These are phyloP conservation scores for Clitopilus passeckerianus DNA, from an alignment of 768 basidiomycete species.

Conservation along the genomic window DNA sequence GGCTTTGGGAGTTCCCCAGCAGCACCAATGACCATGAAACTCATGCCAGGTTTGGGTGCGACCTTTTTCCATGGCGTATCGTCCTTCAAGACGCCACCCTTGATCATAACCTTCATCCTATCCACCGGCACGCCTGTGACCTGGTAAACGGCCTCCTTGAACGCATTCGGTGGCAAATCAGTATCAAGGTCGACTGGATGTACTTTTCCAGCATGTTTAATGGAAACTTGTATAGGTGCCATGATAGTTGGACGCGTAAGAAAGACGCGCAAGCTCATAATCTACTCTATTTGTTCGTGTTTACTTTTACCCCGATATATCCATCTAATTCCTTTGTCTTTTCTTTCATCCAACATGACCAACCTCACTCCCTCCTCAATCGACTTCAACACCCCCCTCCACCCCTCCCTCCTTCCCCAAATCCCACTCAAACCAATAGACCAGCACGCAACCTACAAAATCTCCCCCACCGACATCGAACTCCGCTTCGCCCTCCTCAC, in stretches of 20 bases:
- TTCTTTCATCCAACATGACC: background rate
- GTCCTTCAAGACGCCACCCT: slow-evolving; percentile 90
- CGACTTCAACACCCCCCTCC: background rate
- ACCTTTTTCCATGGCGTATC: slow-evolving; percentile 85
- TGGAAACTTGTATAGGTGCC: slow-evolving; percentile 68
- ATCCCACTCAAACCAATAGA: background rate
- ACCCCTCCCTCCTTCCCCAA: background rate
- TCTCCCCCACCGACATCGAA: slow-evolving; percentile 57
- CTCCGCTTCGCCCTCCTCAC: slow-evolving; percentile 50
- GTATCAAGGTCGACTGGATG: slow-evolving; percentile 70
- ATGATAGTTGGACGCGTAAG: too few species aligned
- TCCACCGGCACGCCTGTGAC: slow-evolving; percentile 84
- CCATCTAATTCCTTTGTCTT: background rate
- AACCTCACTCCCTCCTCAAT: background rate
- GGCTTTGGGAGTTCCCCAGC: slow-evolving; percentile 90
- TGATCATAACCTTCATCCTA: slow-evolving; percentile 97
- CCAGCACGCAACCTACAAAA: background rate
- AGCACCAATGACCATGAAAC: slow-evolving; percentile 90
- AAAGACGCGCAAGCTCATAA: slow-evolving; percentile 17
- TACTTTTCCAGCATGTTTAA: slow-evolving; percentile 88
- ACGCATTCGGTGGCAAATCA: slow-evolving; percentile 59
- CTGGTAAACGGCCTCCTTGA: slow-evolving; percentile 82
- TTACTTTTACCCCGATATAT: slow-evolving; percentile 5
- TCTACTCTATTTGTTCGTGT: slow-evolving; percentile 4
- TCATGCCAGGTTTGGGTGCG: slow-evolving; percentile 79